phyloP scores from a whole-genome alignment of 1,284 basidiomycete genomes.

The Ceratobasidium sp. region DNA sequence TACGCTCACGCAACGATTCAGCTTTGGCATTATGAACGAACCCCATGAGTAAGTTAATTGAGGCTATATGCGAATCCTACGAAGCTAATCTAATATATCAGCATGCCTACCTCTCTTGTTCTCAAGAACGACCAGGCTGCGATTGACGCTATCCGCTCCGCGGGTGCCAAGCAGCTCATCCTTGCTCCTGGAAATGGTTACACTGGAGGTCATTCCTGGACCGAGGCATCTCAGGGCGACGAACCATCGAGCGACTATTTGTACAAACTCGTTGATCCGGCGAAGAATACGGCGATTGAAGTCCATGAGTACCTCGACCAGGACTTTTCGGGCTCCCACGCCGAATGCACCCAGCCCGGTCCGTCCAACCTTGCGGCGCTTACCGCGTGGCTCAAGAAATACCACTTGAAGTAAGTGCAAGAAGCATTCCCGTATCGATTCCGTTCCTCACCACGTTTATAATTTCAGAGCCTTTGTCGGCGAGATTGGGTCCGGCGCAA shows the following conservation, averaged over 20 bases:
- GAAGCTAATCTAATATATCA: slow-evolving; percentile 16
- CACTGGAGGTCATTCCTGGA: slow-evolving; percentile 64
- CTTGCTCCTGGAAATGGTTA: slow-evolving; percentile 64
- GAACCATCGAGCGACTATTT: slow-evolving; percentile 62
- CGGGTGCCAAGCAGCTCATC: slow-evolving; percentile 62
- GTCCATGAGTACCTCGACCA: slow-evolving; percentile 61
- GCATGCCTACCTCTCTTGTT: slow-evolving; percentile 60
- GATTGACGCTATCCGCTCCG: slow-evolving; percentile 61
- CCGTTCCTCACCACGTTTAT: not conserved
- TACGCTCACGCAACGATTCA: slow-evolving; percentile 29
- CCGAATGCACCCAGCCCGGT: slow-evolving; percentile 61
- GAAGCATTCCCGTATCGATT: not conserved
- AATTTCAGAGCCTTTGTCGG: slow-evolving; percentile 61
- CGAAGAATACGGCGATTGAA: slow-evolving; percentile 63
- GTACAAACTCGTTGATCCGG: slow-evolving; percentile 61
- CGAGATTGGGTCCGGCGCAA: slow-evolving; percentile 63
- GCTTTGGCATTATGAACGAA: slow-evolving; percentile 58
- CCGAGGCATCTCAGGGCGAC: slow-evolving; percentile 54
- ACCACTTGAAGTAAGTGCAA: slow-evolving; percentile 60
- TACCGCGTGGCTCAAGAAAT: slow-evolving; percentile 62
- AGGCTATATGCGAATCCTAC: not conserved
- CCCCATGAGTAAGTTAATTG: slow-evolving; percentile 56
- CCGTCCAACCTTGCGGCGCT: slow-evolving; percentile 61
- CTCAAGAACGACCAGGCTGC: slow-evolving; percentile 62
- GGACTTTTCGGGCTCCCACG: slow-evolving; percentile 63